These are phyloP conservation scores for Phytophthora podocarpi DNA, from an alignment of 352 stramenopile genomes.

Conservation along the genomic window DNA sequence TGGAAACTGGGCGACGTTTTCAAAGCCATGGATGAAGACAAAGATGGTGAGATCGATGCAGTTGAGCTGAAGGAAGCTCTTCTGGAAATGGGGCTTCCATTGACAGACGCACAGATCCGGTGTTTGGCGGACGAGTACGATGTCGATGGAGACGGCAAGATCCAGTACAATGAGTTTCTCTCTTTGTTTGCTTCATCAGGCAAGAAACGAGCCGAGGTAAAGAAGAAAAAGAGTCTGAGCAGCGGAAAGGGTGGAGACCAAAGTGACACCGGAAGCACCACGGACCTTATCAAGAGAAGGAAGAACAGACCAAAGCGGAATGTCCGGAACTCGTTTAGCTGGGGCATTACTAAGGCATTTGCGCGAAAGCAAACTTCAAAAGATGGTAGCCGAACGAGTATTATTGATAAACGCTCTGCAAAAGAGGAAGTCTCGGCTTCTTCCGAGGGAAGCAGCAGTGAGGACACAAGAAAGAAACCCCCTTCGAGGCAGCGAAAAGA, in stretches of 20 bases:
- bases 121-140: constrained; percentile 75
- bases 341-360: constrained; percentile 75
- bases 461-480: constrained; percentile 9
- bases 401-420: neutral
- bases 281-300: constrained; percentile 10
- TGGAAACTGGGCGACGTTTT: constrained; percentile 69
- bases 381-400: constrained; percentile 5
- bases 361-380: constrained; percentile 50
- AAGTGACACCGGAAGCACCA: constrained; percentile 26
- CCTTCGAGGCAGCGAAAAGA: constrained; percentile 1
- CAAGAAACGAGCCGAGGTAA: constrained; percentile 12
- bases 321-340: constrained; percentile 73
- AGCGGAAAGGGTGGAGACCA: constrained; percentile 13
- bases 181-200: constrained; percentile 41
- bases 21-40: constrained; percentile 61
- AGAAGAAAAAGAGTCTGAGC: no score
- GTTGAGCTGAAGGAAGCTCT: constrained; percentile 63
- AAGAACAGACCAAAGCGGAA: constrained; percentile 45
- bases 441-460: constrained; percentile 16
- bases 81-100: constrained; percentile 62
- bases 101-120: constrained; percentile 69
- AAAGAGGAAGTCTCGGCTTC: constrained; percentile 11
- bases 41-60: constrained; percentile 55
- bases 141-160: constrained; percentile 58
- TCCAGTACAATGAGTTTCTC: constrained; percentile 67